Percentiles rank a stretch among this genome's conserved stretches.
Conservation (phyloP, 2,329 filamentous ascomycete genomes). For the Pseudogymnoascus sp. region DNA sequence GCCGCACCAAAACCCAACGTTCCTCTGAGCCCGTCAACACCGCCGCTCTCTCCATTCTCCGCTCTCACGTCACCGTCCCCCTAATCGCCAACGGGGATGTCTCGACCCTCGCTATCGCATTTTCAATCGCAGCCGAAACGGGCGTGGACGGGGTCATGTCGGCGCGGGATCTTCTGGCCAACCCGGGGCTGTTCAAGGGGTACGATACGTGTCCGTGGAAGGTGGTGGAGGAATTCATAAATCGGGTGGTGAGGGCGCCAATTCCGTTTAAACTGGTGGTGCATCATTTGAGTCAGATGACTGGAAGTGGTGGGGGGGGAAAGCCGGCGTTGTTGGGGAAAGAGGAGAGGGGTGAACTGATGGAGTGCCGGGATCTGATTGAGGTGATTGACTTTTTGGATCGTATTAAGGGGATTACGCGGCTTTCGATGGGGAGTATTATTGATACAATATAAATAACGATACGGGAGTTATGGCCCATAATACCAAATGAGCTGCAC, state of each 20-base stretch:
- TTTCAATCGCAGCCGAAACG: conserved; percentile 28
- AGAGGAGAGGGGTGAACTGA: conserved; percentile 44
- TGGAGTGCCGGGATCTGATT: conserved; percentile 42
- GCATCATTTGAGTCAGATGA: conserved; percentile 61
- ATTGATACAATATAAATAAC: neutral
- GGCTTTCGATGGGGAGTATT: neutral
- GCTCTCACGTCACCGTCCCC: conserved; percentile 45
- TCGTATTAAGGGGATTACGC: conserved; percentile 31
- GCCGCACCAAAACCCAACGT: conserved; percentile 52
- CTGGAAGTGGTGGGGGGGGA: conserved; percentile 34
- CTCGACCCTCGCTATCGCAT: conserved; percentile 39
- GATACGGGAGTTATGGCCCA: too few relatives aligned
- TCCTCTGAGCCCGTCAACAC: conserved; percentile 53
- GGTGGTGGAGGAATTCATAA: conserved; percentile 55
- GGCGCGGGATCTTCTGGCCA: conserved; percentile 57
- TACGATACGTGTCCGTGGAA: conserved; percentile 50
- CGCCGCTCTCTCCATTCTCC: conserved; percentile 43
- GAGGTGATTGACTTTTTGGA: conserved; percentile 55
- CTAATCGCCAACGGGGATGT: conserved; percentile 63
- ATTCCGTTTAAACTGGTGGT: conserved; percentile 55
- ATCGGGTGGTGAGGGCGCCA: conserved; percentile 45
- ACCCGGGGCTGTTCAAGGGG: conserved; percentile 56
- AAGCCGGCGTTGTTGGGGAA: conserved; percentile 34
- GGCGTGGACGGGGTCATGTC: conserved; percentile 59
- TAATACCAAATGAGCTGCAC: too few relatives aligned